Conservation (phyloP, 1,284 basidiomycete species). For the Pseudozyma tsukubaensis region DNA sequence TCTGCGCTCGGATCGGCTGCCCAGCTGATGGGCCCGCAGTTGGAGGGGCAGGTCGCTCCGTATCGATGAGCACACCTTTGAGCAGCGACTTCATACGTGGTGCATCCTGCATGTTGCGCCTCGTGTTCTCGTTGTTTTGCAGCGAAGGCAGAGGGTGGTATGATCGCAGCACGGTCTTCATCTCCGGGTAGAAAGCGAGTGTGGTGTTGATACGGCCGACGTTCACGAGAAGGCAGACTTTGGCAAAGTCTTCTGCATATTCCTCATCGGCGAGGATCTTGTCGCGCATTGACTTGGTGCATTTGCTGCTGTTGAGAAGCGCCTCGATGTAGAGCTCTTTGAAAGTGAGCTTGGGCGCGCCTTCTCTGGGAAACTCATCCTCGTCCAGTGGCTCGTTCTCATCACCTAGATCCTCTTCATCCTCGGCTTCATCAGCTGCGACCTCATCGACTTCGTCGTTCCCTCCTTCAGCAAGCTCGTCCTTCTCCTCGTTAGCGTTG, state of each 20-base stretch:
- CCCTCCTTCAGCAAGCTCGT: conserved; percentile 46
- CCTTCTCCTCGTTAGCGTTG: conserved; percentile 39
- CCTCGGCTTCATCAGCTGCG: conserved; percentile 26
- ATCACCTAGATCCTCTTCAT: conserved; percentile 38
- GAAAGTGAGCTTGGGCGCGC: conserved; percentile 73
- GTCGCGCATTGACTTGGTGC: conserved; percentile 86
- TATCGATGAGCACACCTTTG: conserved; percentile 80
- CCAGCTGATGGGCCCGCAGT: conserved; percentile 55
- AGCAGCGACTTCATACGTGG: conserved; percentile 81
- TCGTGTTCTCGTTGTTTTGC: conserved; percentile 75
- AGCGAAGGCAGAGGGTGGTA: conserved; percentile 84
- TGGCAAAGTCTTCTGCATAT: conserved; percentile 84
- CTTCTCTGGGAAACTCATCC: conserved; percentile 54
- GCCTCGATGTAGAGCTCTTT: conserved; percentile 85
- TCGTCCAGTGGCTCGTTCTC: conserved; percentile 38
- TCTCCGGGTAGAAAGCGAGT: conserved; percentile 81
- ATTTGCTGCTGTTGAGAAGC: conserved; percentile 81
- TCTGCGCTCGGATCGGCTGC: conserved; percentile 38
- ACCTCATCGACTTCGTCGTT: conserved; percentile 16
- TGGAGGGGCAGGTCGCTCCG: conserved; percentile 72
- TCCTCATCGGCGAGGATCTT: conserved; percentile 82
- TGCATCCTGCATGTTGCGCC: conserved; percentile 82
- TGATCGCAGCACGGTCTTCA: conserved; percentile 82
- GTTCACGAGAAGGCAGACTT: conserved; percentile 83
- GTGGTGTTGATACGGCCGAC: conserved; percentile 94